These are phyloP conservation scores for Penicillium sp. DNA, from an alignment of 2,329 filamentous ascomycete species.

Conservation along the genomic window DNA sequence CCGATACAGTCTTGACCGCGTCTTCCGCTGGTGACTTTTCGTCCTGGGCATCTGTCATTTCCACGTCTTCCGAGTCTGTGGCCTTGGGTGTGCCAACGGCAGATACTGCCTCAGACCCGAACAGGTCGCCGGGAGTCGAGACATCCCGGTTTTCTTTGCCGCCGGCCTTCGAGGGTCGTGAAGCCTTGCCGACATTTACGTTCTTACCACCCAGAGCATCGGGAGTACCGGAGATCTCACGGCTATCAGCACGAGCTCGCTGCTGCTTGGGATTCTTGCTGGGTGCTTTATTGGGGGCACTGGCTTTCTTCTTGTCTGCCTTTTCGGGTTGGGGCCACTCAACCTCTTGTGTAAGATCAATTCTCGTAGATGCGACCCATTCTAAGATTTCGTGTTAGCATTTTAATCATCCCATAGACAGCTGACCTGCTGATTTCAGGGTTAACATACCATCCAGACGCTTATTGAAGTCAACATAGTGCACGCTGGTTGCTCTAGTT, in stretches of 20 bases:
- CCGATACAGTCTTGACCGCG: slow-evolving; percentile 36
- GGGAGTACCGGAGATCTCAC: slow-evolving; percentile 62
- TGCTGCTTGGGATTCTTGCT: slow-evolving; percentile 64
- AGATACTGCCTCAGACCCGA: slow-evolving; percentile 43
- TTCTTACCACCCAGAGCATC: slow-evolving; percentile 56
- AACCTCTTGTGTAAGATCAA: slow-evolving; percentile 87
- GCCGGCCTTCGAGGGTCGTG: slow-evolving; percentile 59
- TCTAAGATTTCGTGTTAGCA: slow-evolving; percentile 62
- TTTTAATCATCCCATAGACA: background rate
- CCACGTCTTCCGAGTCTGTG: slow-evolving; percentile 44
- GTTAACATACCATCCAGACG: slow-evolving; percentile 60
- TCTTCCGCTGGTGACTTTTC: slow-evolving; percentile 42
- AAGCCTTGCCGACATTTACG: slow-evolving; percentile 49
- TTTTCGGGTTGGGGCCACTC: slow-evolving; percentile 96
- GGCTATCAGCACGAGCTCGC: slow-evolving; percentile 49
- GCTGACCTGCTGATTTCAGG: background rate
- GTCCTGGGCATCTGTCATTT: slow-evolving; percentile 47
- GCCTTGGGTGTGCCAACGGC: slow-evolving; percentile 45
- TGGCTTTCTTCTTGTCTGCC: slow-evolving; percentile 81
- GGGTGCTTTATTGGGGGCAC: slow-evolving; percentile 54
- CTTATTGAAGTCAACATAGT: slow-evolving; percentile 99
- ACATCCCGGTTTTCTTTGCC: slow-evolving; percentile 65
- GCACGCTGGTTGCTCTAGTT: slow-evolving; percentile 60
- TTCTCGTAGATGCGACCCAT: slow-evolving; percentile 82
- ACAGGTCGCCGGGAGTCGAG: slow-evolving; percentile 37